Evolutionary conservation across 768 basidiomycete species (phyloP).

Genomic region (Agrocybe praecox): DNA sequence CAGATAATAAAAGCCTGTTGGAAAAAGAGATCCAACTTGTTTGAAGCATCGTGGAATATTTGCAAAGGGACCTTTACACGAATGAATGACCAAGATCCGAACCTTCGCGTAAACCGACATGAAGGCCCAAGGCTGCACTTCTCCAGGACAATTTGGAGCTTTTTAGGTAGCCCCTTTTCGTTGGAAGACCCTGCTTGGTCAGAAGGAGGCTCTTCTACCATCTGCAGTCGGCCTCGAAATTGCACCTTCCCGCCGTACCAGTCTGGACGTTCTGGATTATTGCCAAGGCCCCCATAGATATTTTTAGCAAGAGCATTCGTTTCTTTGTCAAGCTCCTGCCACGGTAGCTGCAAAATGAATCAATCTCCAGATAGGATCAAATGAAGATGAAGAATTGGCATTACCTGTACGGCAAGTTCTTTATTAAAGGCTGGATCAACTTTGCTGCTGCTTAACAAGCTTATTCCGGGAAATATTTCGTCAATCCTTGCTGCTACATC

Average conservation of each 20-base stretch:
- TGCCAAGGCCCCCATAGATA: conserved; percentile 43
- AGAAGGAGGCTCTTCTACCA: not conserved
- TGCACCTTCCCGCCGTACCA: conserved; percentile 69
- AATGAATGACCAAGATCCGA: conserved; percentile 60
- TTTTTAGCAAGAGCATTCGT: conserved; percentile 33
- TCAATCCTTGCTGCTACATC: conserved; percentile 10
- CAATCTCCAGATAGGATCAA: not conserved
- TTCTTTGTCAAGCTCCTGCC: conserved; percentile 64
- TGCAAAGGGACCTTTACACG: conserved; percentile 45
- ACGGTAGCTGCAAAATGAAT: conserved; percentile 49
- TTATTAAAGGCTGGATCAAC: conserved; percentile 7
- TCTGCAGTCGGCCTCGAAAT: conserved; percentile 43
- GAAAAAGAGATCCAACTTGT: conserved; percentile 42
- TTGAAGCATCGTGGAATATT: conserved; percentile 30
- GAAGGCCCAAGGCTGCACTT: conserved; percentile 54
- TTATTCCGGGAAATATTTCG: conserved; percentile 8
- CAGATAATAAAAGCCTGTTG: conserved; percentile 55
- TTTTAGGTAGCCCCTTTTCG: conserved; percentile 7
- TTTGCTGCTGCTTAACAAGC: not conserved
- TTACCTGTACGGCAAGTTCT: conserved; percentile 27
- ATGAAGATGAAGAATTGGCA: not conserved
- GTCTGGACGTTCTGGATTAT: conserved; percentile 34
- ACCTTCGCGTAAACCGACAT: conserved; percentile 54
- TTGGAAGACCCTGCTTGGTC: not conserved
- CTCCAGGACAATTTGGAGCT: conserved; percentile 46